A percentile compares a stretch with the other conserved stretches of the same genome.
phyloP scores from a whole-genome alignment of 2,329 filamentous ascomycete species.

The Ascochyta fabae region DNA sequence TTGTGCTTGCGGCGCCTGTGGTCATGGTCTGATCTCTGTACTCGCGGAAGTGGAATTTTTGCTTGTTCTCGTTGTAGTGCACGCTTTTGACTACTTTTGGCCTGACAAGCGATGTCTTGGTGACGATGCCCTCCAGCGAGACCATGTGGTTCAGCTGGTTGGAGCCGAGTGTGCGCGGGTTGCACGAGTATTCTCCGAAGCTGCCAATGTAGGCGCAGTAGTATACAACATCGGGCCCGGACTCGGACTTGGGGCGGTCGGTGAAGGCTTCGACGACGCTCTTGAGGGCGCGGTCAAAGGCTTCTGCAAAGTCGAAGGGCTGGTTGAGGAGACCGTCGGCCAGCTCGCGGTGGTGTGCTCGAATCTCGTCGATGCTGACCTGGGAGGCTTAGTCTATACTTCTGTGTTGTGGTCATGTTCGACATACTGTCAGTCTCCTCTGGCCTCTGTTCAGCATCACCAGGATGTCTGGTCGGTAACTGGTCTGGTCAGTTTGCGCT shows the following conservation, averaged over 20 bases:
- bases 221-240: conserved; percentile 77
- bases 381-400: conserved; percentile 9
- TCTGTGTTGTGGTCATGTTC: conserved; percentile 26
- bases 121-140: conserved; percentile 96
- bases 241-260: conserved; percentile 76
- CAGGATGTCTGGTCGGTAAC: conserved; percentile 90
- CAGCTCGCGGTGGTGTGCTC: conserved; percentile 83
- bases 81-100: conserved; percentile 99
- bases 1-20: conserved; percentile 81
- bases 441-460: conserved; percentile 70
- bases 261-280: conserved; percentile 83
- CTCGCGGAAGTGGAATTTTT: conserved; percentile 85
- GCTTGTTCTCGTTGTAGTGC: conserved; percentile 88
- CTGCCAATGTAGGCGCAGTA: conserved; percentile 98
- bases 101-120: conserved; percentile 90
- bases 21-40: conserved; percentile 99
- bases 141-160: conserved; percentile 95
- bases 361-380: conserved; percentile 80
- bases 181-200: conserved; percentile 94
- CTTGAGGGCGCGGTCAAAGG: conserved; percentile 90
- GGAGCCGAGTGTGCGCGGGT: conserved; percentile 89
- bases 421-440: conserved; percentile 59
- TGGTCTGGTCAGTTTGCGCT: conserved; percentile 53
- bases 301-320: conserved; percentile 86
- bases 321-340: conserved; percentile 79